Evolutionary conservation across 2,329 filamentous ascomycete genomes (phyloP), one percentile per base, ranked within the genome.

Genomic region (Aureobasidium sp.): DNA sequence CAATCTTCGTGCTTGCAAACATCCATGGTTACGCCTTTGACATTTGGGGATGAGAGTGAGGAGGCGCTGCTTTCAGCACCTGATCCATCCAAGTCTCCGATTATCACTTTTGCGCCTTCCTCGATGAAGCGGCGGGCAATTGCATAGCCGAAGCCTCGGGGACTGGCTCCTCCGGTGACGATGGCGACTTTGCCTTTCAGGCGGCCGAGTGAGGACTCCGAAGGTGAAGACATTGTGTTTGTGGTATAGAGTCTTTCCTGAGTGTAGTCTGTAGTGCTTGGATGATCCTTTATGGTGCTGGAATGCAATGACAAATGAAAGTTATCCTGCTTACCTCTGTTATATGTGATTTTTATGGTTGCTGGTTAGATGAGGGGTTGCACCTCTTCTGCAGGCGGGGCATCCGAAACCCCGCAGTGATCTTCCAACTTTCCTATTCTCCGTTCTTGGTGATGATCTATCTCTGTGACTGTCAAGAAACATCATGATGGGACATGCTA

Each of bases 121-220:
- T 78, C 69, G 6, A 79, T 76, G 70, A 86, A 87, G 60, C 82
- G 81, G 60, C 78, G 74, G 0, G 81, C 81, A 58, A 87, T 87
- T 37, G 80, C 84, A 61, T 80, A 82, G 60, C 85, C 85, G 66
- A 88, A 88, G 2, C 85, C 85, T 11, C 81, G 83, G 5, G 60
- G 58, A 32, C 55, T 63, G 2, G 82, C 84, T 8, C 77, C 85
- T 51, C 85, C 81, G 7, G 82, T 84, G 27, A 85, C 78, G 59
- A 85, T 79, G 60, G 81, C 81, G 8, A 84, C 80, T 69, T 83
- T 84, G 66, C 77, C 78, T 58, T 78, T 70, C 45, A 84, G 75
- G 34, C 64, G 64, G 37, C 59, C 49, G 37, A 62, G 55, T n/a
- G 61, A 53, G 54, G 59, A 16, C 25, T 16, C 48, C 27, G 60